These are phyloP conservation scores for Asterochloris sp. DNA, from an alignment of 139 green algal genomes.

Conservation along the genomic window DNA sequence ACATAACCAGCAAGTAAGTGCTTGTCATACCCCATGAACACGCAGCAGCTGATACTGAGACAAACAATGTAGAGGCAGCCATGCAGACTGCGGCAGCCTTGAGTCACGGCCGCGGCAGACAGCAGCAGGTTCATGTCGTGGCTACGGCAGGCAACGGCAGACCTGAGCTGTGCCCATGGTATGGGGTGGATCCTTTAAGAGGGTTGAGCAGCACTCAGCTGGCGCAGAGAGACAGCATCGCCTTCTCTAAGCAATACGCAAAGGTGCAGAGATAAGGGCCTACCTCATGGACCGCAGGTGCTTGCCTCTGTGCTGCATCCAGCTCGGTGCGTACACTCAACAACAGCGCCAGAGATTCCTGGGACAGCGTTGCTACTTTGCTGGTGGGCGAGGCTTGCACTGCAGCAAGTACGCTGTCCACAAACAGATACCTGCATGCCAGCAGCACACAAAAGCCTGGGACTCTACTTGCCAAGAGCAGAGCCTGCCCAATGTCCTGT, in stretches of 20 bases:
- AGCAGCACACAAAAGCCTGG: not conserved
- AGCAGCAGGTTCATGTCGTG: not conserved
- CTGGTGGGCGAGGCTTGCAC: conserved; percentile 15
- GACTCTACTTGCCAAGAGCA: not conserved
- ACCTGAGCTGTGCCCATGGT: not conserved
- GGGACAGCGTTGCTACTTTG: conserved; percentile 23
- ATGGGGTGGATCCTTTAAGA: not conserved
- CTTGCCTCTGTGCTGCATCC: not conserved
- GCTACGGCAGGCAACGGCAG: not conserved
- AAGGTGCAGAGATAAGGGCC: not conserved
- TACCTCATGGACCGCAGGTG: not conserved
- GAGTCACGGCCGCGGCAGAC: no score
- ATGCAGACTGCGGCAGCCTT: not conserved
- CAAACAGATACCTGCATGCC: conserved; percentile 20
- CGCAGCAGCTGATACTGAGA: not conserved
- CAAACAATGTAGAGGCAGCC: not conserved
- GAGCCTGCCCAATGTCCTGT: not conserved
- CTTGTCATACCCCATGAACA: not conserved
- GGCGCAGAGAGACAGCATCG: not conserved
- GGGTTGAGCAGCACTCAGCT: not conserved
- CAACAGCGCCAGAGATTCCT: conserved; percentile 14
- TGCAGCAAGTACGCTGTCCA: conserved; percentile 13
- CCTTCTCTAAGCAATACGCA: not conserved
- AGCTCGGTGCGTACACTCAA: not conserved
- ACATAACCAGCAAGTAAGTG: not conserved